Evolutionary conservation across 768 basidiomycete species (phyloP), one percentile per base, ranked within the genome.

Genomic region (Psilocybe azurescens): DNA sequence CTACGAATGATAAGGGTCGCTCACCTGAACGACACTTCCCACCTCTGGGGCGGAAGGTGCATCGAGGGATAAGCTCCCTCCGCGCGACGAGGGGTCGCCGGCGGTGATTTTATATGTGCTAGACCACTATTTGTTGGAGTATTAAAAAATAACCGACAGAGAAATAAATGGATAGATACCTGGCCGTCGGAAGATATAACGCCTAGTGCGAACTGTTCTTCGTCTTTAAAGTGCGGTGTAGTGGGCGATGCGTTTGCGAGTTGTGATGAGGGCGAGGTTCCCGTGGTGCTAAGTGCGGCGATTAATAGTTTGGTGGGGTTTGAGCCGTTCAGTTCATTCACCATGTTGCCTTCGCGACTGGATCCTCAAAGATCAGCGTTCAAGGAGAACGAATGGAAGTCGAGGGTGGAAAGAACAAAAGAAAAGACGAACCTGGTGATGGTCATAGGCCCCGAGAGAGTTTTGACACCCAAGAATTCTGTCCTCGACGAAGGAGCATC

Each of bases 321-420:
- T 16, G 73, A 65, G 39, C 75, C 69, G 64, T 90, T 77, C 1
- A 93, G 72, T 5, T 81, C 70, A 53, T 87, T 81, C 47, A 94
- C 76, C 65, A 94, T 80, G 67, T 93, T 94, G 2, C 91, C 92
- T 73, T 90, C 86, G 5, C 85, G 81, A 30, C 90, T 90, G 62
- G 11, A 28, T 33, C 33, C 6, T 7, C 33, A 36, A 36, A 24
- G 24, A 24, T 24, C 2, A 24, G 33, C 11, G 33, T 36, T 11
- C 6, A 36, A 36, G 11, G 6, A 6, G 33, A 7, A 6, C 7
- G 33, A 36, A 7, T 11, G 11, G 3, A 11, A 36, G 33, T 11
- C 33, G 1, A 36, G 33, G 36, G 20, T 47, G 9, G 11, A 10
- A 46, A 53, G 51, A 20, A 6, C 41, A 53, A 16, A 29, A 29